Conservation (phyloP, 805 yeast genomes). For the Jamesozyma piceae region DNA sequence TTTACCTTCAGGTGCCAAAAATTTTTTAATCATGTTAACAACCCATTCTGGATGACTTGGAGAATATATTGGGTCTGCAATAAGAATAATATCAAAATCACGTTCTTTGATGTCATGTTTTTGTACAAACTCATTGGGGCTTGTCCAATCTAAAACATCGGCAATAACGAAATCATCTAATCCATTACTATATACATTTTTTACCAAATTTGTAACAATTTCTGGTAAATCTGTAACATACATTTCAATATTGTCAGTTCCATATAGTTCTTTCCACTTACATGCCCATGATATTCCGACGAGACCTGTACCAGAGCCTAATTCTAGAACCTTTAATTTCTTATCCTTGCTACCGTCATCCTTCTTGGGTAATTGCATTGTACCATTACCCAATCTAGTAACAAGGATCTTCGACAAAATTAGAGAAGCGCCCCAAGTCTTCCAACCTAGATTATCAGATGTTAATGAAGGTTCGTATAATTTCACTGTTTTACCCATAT, state of each 20-base stretch:
- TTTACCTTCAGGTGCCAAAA: slow-evolving; percentile 35
- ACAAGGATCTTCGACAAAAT: slow-evolving; percentile 51
- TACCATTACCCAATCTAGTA: slow-evolving; percentile 10
- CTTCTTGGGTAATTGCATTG: too few relatives aligned
- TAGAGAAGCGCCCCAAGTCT: slow-evolving; percentile 93
- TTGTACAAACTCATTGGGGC: slow-evolving; percentile 37
- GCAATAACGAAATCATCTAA: slow-evolving; percentile 29
- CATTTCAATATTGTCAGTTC: slow-evolving; percentile 34
- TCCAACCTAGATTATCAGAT: slow-evolving; percentile 77
- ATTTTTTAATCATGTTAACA: slow-evolving; percentile 44
- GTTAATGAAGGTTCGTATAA: slow-evolving; percentile 81
- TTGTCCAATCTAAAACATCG: slow-evolving; percentile 68
- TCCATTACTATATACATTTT: slow-evolving; percentile 50
- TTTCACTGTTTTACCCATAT: slow-evolving; percentile 23
- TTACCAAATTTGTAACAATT: slow-evolving; percentile 57
- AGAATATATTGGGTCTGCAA: slow-evolving; percentile 88
- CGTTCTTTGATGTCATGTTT: slow-evolving; percentile 20
- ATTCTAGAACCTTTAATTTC: slow-evolving; percentile 43
- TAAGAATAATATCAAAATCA: slow-evolving; percentile 49
- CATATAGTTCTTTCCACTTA: slow-evolving; percentile 29
- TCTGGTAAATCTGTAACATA: slow-evolving; percentile 71
- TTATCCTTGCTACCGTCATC: slow-evolving; percentile 1
- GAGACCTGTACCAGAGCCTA: slow-evolving; percentile 95
- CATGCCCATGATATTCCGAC: slow-evolving; percentile 60
- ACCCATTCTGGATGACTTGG: slow-evolving; percentile 71